Evolutionary conservation across 23 red algal species (phyloP), one percentile per base, ranked within the genome.

Genomic region (Gracilaria vermiculophylla): DNA sequence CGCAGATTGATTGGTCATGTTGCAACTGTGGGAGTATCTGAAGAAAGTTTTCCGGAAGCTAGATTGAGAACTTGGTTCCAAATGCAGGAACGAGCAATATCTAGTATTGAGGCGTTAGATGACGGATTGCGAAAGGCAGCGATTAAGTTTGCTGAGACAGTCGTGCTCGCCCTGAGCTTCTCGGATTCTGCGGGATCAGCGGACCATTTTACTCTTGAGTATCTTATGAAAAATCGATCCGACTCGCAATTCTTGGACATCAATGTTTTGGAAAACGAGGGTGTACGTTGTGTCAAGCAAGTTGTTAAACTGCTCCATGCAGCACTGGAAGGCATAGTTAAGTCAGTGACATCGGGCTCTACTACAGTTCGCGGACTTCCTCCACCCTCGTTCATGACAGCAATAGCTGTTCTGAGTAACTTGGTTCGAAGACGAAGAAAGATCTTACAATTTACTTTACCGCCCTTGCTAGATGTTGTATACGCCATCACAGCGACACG

Each of bases 191-290:
- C 75, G 11, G 87, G 75, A 23, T 81, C 87, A 24, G 70, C 74
- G 24, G 87, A 91, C 24, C 87, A 91, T 33, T 91, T 91, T 52
- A 91, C 87, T 41, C 87, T 91, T 37, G 87, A 91, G 39, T 91
- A 69, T 70, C 43, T 81, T 20, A 29, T 81, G 1, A 81, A 80
- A 61, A 80, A 81, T 12, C 50, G 75, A 20, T 91, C 87, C 9
- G 56, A 81, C 16, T 81, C 39, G 12, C 75, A 41, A 14, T 40
- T 80, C 31, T 17, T 91, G 19, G 87, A 91, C 50, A 28, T 66
- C 11, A 29, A 17, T 31, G 62, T 37, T 35, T 33, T 89, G 62
- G 81, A 86, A 43, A 47, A 53, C 9, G 81, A 86, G 65, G 81
- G 81, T 19, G 66, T 88, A 5, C 43, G 50, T 23, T 88, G 84